Evolutionary conservation across 495 filamentous ascomycete species (phyloP), one percentile per base, ranked within the genome.

Genomic region (Neurospora africana): DNA sequence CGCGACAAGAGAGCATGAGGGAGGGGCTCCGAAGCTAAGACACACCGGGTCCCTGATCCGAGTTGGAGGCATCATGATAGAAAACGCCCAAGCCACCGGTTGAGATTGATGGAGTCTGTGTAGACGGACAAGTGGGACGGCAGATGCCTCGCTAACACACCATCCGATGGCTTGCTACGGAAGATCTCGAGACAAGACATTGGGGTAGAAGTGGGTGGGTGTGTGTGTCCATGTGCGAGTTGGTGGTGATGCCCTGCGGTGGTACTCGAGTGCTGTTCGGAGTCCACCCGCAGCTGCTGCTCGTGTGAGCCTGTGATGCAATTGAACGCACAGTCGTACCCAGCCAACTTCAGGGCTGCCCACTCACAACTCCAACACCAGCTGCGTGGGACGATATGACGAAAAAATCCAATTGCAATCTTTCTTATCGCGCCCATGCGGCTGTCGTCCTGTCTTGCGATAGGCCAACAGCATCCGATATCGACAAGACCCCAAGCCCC

Each of bases 351-450:
- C 35, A 37, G 30, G 73, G 71, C 15, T 72, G 71, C 73, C 76
- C 76, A 73, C 75, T 73, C 71, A 73, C 67, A 67, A 71, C 68
- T 30, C 37, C 30, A 72, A 71, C 68, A 73, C 72, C 71, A 73
- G 21, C 47, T 58, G 47, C 79, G 78, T 74, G 80, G 80, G 80
- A 81, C 70, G 68, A 75, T 74, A 78, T 81, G 80, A 78, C 79
- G 78, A 77, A 78, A 58, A 71, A 81, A 53, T 74, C 72, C 74
- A 74, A 75, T 78, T 74, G 75, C 43, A 41, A 30, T 68, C 40
- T 47, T 58, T 73, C 79, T 80, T 78, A 80, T 80, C 78, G 76
- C 69, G 69, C 74, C 75, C 71, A 76, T 76, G 74, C 73, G 73
- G 72, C 73, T 77, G 71, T 41, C 58, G 47, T 44, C 72, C n/a